Evolutionary conservation across 2,329 filamentous ascomycete species (phyloP).

Genomic region (Paecilomyces variotii): DNA sequence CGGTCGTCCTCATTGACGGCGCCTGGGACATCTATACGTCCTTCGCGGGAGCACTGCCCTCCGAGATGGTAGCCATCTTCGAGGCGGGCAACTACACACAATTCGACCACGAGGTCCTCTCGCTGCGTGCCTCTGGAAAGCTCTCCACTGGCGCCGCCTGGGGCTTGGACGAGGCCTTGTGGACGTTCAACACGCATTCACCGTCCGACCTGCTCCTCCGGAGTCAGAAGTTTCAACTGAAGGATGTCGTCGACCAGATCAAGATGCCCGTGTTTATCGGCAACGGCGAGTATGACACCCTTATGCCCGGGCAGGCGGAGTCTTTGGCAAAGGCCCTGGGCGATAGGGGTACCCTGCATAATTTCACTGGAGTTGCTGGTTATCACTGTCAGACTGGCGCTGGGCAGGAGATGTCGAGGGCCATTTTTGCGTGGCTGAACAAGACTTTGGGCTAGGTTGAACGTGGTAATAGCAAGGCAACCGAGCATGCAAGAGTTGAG

Average conservation of each 20-base stretch:
- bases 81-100: neutral
- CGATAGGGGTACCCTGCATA: neutral
- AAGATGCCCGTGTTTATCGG: neutral
- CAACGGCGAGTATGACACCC: neutral
- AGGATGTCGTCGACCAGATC: neutral
- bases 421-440: neutral
- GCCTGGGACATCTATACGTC: slow-evolving; percentile 21
- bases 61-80: neutral
- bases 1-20: slow-evolving; percentile 34
- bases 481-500: too few species aligned
- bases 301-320: neutral
- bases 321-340: neutral
- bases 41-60: neutral
- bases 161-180: neutral
- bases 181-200: neutral
- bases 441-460: neutral
- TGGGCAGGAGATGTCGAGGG: neutral
- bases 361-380: neutral
- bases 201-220: neutral
- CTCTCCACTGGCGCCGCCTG: neutral
- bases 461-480: too few species aligned
- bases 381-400: neutral
- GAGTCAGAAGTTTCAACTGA: neutral
- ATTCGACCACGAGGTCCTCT: neutral
- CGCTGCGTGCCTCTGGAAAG: neutral